Conservation (phyloP, 148 eudicot species). For the Persicaria tinctoria region DNA sequence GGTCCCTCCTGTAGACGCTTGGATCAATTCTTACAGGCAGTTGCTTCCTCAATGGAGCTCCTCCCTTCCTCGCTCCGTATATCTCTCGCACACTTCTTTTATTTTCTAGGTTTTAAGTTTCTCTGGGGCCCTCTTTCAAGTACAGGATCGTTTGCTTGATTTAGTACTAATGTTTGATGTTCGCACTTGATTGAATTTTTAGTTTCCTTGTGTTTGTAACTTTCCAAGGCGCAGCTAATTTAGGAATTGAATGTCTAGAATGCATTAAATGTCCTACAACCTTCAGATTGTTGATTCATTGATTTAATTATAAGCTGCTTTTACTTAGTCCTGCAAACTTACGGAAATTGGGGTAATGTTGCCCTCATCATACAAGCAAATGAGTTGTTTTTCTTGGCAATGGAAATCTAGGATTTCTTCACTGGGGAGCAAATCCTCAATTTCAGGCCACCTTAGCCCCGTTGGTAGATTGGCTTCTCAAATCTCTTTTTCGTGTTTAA, state of each 20-base stretch:
- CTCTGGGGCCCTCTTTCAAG: neutral
- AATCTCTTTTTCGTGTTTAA: neutral
- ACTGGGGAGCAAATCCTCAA: neutral
- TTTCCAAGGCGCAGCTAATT: neutral
- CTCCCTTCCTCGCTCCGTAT: constrained; percentile 40
- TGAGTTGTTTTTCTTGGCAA: neutral
- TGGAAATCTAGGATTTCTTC: neutral
- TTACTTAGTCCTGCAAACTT: neutral
- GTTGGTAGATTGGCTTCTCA: neutral
- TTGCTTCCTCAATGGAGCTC: constrained; percentile 70
- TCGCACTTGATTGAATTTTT: neutral
- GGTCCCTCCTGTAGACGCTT: constrained; percentile 48
- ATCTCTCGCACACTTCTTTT: neutral
- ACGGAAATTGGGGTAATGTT: neutral
- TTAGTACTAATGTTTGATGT: neutral
- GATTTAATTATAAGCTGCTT: neutral
- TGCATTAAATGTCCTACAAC: neutral
- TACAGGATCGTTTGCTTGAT: neutral
- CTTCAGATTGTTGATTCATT: neutral
- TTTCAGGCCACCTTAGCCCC: neutral
- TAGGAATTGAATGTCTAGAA: neutral
- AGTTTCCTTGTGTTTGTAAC: neutral
- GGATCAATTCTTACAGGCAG: constrained; percentile 44
- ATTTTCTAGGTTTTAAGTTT: neutral
- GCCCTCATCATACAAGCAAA: neutral